Conservation (phyloP, 352 stramenopile species). For the Pythium phragmiticola region DNA sequence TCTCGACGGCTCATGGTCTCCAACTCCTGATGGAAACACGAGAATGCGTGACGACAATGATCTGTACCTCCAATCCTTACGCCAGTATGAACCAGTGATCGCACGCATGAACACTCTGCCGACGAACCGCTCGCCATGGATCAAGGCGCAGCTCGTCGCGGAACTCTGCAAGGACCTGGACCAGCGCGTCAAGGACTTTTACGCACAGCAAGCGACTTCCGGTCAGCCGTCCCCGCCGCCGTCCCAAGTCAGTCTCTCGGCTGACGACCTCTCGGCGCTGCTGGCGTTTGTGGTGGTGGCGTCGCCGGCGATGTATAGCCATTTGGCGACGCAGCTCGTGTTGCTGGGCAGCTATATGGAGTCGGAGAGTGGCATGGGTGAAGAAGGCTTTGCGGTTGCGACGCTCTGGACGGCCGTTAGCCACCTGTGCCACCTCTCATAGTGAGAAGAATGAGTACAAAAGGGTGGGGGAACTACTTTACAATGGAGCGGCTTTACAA, state of each 20-base stretch:
- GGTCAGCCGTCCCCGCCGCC: conserved; percentile 14
- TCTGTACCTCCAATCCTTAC: conserved; percentile 30
- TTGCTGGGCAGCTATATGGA: conserved; percentile 57
- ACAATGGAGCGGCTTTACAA: neutral
- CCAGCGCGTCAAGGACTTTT: conserved; percentile 41
- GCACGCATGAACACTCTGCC: conserved; percentile 45
- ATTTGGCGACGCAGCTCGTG: conserved; percentile 59
- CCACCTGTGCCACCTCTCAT: conserved; percentile 35
- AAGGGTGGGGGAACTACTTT: neutral
- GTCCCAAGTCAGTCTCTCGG: conserved; percentile 39
- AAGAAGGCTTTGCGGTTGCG: conserved; percentile 55
- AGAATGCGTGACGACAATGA: conserved; percentile 27
- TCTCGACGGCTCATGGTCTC: conserved; percentile 46
- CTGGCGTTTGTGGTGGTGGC: conserved; percentile 57
- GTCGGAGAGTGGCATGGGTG: conserved; percentile 31
- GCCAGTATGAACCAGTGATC: conserved; percentile 40
- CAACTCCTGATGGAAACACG: no score
- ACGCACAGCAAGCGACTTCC: conserved; percentile 21
- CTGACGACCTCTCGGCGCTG: conserved; percentile 46
- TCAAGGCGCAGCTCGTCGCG: conserved; percentile 50
- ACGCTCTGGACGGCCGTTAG: conserved; percentile 44
- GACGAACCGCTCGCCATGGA: conserved; percentile 51
- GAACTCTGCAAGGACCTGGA: conserved; percentile 48
- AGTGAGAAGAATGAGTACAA: neutral
- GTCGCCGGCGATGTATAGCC: conserved; percentile 40